Conservation (phyloP, 345 rosid species). For the Arabidopsis thaliana region TAIR10.1 NC_003071.7:16056501-16057000, state of each 20-base stretch:
- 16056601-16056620: not conserved
- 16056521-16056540: constrained; percentile 60
- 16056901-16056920: constrained; percentile 70
- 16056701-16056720: not conserved
- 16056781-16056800: not conserved
- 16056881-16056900: constrained; percentile 96
- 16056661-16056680: not conserved
- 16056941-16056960: constrained; percentile 88
- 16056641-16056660: not conserved
- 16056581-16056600: not conserved
- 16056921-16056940: constrained; percentile 73
- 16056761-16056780: not conserved
- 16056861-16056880: constrained; percentile 89
- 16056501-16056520: constrained; percentile 67
- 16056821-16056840: constrained; percentile 52
- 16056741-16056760: not conserved
- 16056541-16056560: constrained; percentile 52
- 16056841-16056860: constrained; percentile 84
- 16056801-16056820: not conserved
- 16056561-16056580: not conserved
- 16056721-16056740: not conserved
- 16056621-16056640: not conserved
- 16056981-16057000: constrained; percentile 77
- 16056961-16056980: constrained; percentile 74
- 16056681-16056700: not conserved